These are phyloP conservation scores for Zymoseptoria pseudotritici DNA, from an alignment of 2,329 filamentous ascomycete genomes.

Conservation along the genomic window DNA sequence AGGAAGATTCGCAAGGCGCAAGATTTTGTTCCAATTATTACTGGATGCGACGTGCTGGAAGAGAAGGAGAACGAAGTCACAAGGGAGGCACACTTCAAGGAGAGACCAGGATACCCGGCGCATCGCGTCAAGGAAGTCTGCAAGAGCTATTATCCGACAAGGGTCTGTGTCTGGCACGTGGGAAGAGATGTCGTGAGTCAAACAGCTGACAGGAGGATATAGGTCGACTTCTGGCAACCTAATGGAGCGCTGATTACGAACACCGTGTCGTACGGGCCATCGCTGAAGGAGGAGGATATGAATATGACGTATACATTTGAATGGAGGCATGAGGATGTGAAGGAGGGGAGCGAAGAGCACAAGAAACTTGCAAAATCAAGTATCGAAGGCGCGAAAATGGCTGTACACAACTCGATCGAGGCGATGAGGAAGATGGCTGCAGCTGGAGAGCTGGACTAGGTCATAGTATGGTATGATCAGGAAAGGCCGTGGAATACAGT, in stretches of 20 bases:
- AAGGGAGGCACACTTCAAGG: conserved; percentile 35
- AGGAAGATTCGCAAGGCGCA: conserved; percentile 40
- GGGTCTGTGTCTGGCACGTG: conserved; percentile 25
- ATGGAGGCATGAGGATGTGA: conserved; percentile 30
- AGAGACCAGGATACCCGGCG: conserved; percentile 23
- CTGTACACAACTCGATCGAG: conserved; percentile 38
- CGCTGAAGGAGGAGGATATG: conserved; percentile 28
- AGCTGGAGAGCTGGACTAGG: conserved; percentile 21
- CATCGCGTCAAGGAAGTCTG: conserved; percentile 33
- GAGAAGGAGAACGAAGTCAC: conserved; percentile 31
- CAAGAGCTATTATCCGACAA: conserved; percentile 32
- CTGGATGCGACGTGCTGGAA: conserved; percentile 33
- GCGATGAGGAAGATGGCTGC: conserved; percentile 36
- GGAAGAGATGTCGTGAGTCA: not conserved
- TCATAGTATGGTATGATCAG: not conserved
- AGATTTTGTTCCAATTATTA: conserved; percentile 41
- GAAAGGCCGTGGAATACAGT: too few relatives aligned
- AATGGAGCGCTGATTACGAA: conserved; percentile 39
- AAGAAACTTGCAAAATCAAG: conserved; percentile 24
- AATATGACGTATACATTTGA: conserved; percentile 44
- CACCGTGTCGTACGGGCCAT: conserved; percentile 35
- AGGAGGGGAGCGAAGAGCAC: conserved; percentile 31
- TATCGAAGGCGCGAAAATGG: conserved; percentile 31
- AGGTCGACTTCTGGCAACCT: conserved; percentile 42
- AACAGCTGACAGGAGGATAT: not conserved